Conservation (phyloP, 2,329 filamentous ascomycete genomes). For the Zelopaecilomyces penicillatus region DNA sequence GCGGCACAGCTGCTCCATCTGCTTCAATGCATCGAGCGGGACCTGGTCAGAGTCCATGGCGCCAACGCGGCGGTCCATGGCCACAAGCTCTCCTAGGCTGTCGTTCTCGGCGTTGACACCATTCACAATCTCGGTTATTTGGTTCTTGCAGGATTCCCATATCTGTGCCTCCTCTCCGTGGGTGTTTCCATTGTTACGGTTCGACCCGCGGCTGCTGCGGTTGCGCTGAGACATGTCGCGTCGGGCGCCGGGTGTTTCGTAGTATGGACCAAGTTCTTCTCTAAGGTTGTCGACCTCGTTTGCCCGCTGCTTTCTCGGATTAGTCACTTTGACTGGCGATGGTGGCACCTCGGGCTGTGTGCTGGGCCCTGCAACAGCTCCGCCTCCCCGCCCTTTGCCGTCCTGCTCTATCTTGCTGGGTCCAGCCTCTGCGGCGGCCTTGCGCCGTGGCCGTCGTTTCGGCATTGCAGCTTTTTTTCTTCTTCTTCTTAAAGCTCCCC, state of each 20-base stretch:
- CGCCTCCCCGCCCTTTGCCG: too few relatives aligned
- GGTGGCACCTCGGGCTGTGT: too few relatives aligned
- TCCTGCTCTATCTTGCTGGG: too few relatives aligned
- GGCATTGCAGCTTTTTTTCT: too few relatives aligned
- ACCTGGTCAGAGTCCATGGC: slow-evolving; percentile 30
- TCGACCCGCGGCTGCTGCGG: slow-evolving; percentile 35
- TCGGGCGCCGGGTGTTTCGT: slow-evolving; percentile 14
- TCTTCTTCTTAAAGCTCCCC: too few relatives aligned
- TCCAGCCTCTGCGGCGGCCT: too few relatives aligned
- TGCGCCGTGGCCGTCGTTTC: too few relatives aligned
- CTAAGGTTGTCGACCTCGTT: slow-evolving; percentile 25
- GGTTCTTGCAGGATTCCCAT: slow-evolving; percentile 33
- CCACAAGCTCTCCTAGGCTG: slow-evolving; percentile 30
- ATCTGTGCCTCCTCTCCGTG: slow-evolving; percentile 36
- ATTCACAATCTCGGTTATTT: slow-evolving; percentile 30
- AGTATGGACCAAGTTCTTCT: slow-evolving; percentile 27
- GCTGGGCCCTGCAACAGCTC: too few relatives aligned
- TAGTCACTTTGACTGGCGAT: slow-evolving; percentile 19
- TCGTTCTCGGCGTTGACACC: slow-evolving; percentile 35
- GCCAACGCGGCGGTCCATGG: slow-evolving; percentile 33
- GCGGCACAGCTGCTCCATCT: slow-evolving; percentile 36
- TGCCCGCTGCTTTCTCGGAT: slow-evolving; percentile 23
- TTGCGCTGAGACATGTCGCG: slow-evolving; percentile 34
- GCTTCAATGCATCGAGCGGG: slow-evolving; percentile 27
- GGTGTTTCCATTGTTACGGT: slow-evolving; percentile 34